Evolutionary conservation across 805 yeast genomes (phyloP), one percentile per base, ranked within the genome.

Genomic region (Maudiozyma serrabonitensis): DNA sequence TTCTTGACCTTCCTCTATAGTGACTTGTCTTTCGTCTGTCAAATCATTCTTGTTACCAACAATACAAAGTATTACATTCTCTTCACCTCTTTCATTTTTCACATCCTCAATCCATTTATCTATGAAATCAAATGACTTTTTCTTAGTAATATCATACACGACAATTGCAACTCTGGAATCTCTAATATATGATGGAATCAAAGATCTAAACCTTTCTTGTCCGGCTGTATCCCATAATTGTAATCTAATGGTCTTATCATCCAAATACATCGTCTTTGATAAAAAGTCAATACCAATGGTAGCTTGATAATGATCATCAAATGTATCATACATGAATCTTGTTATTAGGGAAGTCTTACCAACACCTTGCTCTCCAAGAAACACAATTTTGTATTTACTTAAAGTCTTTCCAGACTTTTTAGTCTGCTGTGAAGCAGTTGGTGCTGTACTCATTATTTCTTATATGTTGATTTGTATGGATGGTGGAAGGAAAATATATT

Each of bases 201-300:
- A 76, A 16, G 95, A 85, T 62, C 98, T 75, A 73, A 93, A 93
- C 58, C 99, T 73, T 67, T 93, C 99, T 69, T 90, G 98, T 15
- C 98, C 96, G 1, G 96, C 96, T 4, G 98, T 90, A 66, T 90
- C 98, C 98, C 99, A 93, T 51, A 93, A 72, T 70, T 93, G 99
- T 54, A 93, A 75, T 60, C 99, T 77, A 40, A 93, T 87, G 3
- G 99, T 93, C 57, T 91, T 89, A 67, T 93, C 98, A 57, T 95
- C 96, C 46, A 93, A 73, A 66, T 93, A 93, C 95, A 88, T 87
- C 4, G 96, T 89, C 64, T 87, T 91, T 39, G 95, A 86, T 56
- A 93, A 76, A 63, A 93, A 93, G 66, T 93, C 98, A 54, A 93
- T 93, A 25, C 99, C 99, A 48, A 93, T 89, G 0, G 99, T 91